phyloP scores from a whole-genome alignment of 345 rosid species.

The Viola odorata region DNA sequence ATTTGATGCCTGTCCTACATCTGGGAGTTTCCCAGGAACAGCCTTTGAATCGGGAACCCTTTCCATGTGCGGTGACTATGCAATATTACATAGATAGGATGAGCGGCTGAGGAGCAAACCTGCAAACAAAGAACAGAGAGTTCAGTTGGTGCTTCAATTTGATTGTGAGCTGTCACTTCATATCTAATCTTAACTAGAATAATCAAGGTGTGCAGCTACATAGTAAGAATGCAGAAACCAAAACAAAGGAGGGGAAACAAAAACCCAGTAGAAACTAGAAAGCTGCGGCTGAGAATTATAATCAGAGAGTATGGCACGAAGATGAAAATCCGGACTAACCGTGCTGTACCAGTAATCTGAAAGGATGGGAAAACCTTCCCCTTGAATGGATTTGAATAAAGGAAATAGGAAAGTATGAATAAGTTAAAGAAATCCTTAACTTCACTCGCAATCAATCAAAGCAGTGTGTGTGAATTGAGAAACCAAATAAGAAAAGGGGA shows the following conservation, averaged over 20 bases:
- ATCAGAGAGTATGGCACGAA: too few species aligned
- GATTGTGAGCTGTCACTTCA: not conserved
- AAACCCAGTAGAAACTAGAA: too few species aligned
- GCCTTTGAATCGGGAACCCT: conserved; percentile 51
- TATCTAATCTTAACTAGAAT: too few species aligned
- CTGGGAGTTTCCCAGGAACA: conserved; percentile 48
- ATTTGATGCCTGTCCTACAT: conserved; percentile 36
- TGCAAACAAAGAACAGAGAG: conserved; percentile 25
- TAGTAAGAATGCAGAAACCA: too few species aligned
- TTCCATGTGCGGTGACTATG: conserved; percentile 45
- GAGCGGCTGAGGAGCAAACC: conserved; percentile 18
- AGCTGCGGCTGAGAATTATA: too few species aligned
- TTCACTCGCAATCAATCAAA: conserved; percentile 21
- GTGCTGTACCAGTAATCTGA: too few species aligned
- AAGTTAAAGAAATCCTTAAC: conserved; percentile 20
- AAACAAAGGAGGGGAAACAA: too few species aligned
- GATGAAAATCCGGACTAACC: too few species aligned
- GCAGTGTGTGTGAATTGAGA: too few species aligned
- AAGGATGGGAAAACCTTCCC: too few species aligned
- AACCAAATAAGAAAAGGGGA: conserved; percentile 4
- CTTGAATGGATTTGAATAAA: conserved; percentile 16
- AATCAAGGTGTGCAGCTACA: too few species aligned
- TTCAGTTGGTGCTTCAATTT: conserved; percentile 10
- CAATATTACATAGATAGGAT: conserved; percentile 40
- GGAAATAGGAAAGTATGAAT: not conserved